Percentiles rank a stretch among this genome's conserved stretches.
Conservation (phyloP, 495 filamentous ascomycete species). For the Penicillium verhagenii region DNA sequence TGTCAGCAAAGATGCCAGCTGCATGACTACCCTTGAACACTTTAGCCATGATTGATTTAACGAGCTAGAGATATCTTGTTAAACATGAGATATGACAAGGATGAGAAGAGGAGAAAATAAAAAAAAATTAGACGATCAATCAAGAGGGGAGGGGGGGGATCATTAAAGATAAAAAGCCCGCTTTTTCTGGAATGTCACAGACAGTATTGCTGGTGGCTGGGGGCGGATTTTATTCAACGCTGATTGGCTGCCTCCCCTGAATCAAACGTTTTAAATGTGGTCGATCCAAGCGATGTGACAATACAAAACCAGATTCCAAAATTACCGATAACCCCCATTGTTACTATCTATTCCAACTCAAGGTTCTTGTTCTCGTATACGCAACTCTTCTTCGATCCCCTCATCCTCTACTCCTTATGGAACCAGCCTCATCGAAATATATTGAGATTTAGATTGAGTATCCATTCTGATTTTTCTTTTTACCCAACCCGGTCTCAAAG, state of each 20-base stretch:
- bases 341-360: background rate
- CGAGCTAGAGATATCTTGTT: background rate
- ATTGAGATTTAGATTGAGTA: background rate
- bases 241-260: constrained; percentile 28
- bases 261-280: constrained; percentile 13
- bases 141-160: constrained; percentile 12
- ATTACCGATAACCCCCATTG: constrained; percentile 18
- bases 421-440: no score
- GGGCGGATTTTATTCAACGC: background rate
- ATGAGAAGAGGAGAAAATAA: background rate
- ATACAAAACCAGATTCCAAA: constrained; percentile 18
- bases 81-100: background rate
- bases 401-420: background rate
- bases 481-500: constrained; percentile 14
- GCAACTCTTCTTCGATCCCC: background rate
- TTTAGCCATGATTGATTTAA: constrained; percentile 28
- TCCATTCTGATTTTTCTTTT: constrained; percentile 2
- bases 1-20: constrained; percentile 93
- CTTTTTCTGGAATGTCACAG: constrained; percentile 20
- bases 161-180: constrained; percentile 17
- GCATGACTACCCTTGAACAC: constrained; percentile 60
- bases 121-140: constrained; percentile 3
- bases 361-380: background rate
- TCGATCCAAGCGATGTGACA: constrained; percentile 11
- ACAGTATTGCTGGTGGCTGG: constrained; percentile 31